phyloP scores from a whole-genome alignment of 116 monocot species.

The Dioscorea cayenensis region DNA sequence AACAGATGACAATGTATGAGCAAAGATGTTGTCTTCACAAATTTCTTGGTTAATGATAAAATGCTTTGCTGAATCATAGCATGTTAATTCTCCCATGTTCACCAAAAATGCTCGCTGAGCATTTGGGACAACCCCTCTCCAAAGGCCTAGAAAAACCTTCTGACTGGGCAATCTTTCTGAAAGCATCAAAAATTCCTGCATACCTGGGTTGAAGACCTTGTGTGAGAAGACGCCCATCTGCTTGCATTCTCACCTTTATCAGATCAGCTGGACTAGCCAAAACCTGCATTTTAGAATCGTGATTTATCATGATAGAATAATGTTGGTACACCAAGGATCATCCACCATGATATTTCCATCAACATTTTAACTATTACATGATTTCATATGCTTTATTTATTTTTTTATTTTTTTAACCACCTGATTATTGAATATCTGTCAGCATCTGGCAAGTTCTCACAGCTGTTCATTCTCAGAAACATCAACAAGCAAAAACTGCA shows the following conservation, averaged over 20 bases:
- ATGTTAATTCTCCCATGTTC: constrained; percentile 84
- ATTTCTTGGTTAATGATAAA: constrained; percentile 41
- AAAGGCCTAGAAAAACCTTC: constrained; percentile 79
- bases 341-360: background rate
- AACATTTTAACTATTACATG: no score
- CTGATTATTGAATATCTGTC: no score
- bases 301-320: background rate
- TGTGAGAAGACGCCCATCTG: constrained; percentile 37
- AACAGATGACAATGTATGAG: constrained; percentile 68
- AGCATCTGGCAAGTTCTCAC: no score
- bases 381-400: no score
- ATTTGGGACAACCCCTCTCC: constrained; percentile 74
- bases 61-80: constrained; percentile 79
- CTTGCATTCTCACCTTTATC: constrained; percentile 96
- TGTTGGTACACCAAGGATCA: background rate
- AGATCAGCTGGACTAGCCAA: constrained; percentile 87
- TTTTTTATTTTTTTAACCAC: no score
- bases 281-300: constrained; percentile 31
- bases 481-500: no score
- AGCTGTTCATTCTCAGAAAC: no score
- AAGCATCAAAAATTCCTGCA: constrained; percentile 48
- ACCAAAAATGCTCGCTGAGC: constrained; percentile 87
- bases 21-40: constrained; percentile 55
- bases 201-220: constrained; percentile 55
- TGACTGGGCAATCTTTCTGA: constrained; percentile 44